Evolutionary conservation across 208 protist species (phyloP), one percentile per base, ranked within the genome.

Genomic region (Wallacemonas sp.): DNA sequence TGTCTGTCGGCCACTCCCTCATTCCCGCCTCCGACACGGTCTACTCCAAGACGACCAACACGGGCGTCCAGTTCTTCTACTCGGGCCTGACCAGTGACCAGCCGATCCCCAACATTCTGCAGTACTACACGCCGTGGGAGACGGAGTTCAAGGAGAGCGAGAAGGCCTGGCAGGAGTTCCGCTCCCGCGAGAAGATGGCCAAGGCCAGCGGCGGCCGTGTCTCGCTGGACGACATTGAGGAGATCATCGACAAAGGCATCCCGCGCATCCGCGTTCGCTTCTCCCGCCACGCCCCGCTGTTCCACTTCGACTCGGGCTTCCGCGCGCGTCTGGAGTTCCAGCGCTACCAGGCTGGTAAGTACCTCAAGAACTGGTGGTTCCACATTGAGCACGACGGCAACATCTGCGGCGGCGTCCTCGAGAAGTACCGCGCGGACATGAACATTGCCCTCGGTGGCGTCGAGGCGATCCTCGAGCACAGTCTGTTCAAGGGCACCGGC

Each of bases 351-450:
- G 79, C 99, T 8, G 84, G 99, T 28, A 98, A 98, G 70, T 91
- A 96, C 59, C 98, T 99, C 69, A 98, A 99, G 64, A 99, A 99
- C 83, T 99, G 98, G 97, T 99, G 99, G 99, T 99, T 99, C 52
- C 98, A 99, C 91, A 89, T 95, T 70, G 86, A 98, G 61, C 98
- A 99, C 76, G 99, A 99, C 85, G 99, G 99, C 73, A 99, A 99
- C 81, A 94, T 99, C 52, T 93, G 84, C 76, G 99, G 98, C 91
- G 99, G 99, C 74, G 91, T 96, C 62, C 89, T 99, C 23, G 99
- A 99, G 90, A 99, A 99, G 80, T 99, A 99, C 92, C 91, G 99
- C 29, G 99, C 98, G 8, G 99, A 99, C 89, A 99, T 99, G 86
- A 99, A 99, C 89, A 99, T 99, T 80, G 97, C 99, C 38, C 92